A percentile compares a stretch with the other conserved stretches of the same genome.
Conservation (phyloP, 768 basidiomycete species). For the Amanita rimosa region DNA sequence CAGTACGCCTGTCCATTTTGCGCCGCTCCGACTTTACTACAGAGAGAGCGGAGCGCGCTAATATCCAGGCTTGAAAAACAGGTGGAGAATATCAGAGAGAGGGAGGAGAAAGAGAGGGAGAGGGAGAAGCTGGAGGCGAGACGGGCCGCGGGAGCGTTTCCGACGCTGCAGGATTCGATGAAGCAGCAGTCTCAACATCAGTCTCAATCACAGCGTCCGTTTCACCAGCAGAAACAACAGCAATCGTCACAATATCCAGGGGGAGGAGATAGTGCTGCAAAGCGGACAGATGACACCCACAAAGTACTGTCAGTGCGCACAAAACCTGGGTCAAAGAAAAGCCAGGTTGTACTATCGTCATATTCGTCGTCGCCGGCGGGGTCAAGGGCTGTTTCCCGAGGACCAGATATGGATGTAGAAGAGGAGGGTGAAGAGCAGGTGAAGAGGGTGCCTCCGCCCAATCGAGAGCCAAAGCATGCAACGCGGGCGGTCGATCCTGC, state of each 20-base stretch:
- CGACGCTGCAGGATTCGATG: slow-evolving; percentile 27
- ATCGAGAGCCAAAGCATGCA: slow-evolving; percentile 24
- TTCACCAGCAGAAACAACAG: too few species aligned
- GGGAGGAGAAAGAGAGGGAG: slow-evolving; percentile 38
- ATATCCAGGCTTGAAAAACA: slow-evolving; percentile 31
- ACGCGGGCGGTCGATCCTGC: slow-evolving; percentile 14
- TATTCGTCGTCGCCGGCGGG: slow-evolving; percentile 30
- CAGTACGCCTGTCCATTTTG: slow-evolving; percentile 48
- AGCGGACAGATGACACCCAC: slow-evolving; percentile 24
- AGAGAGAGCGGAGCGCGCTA: slow-evolving; percentile 21
- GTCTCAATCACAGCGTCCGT: neutral
- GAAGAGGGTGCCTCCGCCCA: slow-evolving; percentile 27
- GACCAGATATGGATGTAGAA: neutral
- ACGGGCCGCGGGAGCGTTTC: slow-evolving; percentile 49
- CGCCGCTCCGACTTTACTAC: slow-evolving; percentile 23
- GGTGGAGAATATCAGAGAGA: slow-evolving; percentile 28
- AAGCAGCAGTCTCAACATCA: neutral
- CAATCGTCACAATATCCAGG: slow-evolving; percentile 1
- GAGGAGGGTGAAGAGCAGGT: slow-evolving; percentile 17
- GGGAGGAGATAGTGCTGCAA: neutral
- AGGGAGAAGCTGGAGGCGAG: slow-evolving; percentile 36
- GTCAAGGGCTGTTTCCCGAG: slow-evolving; percentile 23
- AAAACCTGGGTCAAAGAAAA: slow-evolving; percentile 16
- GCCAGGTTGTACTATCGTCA: slow-evolving; percentile 42
- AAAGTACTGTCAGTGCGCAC: slow-evolving; percentile 47